A percentile compares a stretch with the other conserved stretches of the same genome.
Conservation (phyloP, 2,329 filamentous ascomycete species). For the Mycosphaerella sp. region DNA sequence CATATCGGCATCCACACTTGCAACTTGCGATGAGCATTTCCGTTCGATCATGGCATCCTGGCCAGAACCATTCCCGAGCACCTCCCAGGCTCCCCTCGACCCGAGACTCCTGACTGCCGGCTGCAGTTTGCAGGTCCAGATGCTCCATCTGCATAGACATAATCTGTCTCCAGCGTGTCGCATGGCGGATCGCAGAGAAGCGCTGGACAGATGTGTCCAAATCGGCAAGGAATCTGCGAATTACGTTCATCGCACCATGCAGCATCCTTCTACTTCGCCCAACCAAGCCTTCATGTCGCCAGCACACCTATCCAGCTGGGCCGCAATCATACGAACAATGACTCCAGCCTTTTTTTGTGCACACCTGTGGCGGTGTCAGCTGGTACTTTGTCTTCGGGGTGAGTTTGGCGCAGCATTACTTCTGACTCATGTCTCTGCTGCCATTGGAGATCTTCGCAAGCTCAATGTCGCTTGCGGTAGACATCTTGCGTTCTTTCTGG, state of each 20-base stretch:
- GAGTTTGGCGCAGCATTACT: conserved; percentile 66
- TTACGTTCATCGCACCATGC: conserved; percentile 63
- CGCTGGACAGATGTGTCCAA: conserved; percentile 69
- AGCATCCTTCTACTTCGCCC: conserved; percentile 29
- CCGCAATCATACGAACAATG: conserved; percentile 56
- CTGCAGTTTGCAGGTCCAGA: conserved; percentile 71
- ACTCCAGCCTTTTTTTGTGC: conserved; percentile 70
- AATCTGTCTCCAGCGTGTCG: conserved; percentile 72
- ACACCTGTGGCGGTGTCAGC: conserved; percentile 80
- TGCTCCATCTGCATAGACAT: conserved; percentile 81
- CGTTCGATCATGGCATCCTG: conserved; percentile 67
- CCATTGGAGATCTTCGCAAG: conserved; percentile 64
- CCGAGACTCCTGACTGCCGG: conserved; percentile 69
- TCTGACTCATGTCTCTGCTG: conserved; percentile 65
- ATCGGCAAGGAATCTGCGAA: conserved; percentile 73
- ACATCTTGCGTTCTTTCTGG: conserved; percentile 74
- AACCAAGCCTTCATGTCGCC: conserved; percentile 27
- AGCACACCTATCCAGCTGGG: conserved; percentile 41
- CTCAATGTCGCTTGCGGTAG: conserved; percentile 74
- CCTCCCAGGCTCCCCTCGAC: conserved; percentile 62
- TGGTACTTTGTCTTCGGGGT: conserved; percentile 70
- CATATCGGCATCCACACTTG: conserved; percentile 61
- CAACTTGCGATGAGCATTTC: conserved; percentile 78
- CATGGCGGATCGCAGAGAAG: conserved; percentile 58
- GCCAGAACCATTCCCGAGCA: conserved; percentile 65